phyloP scores from a whole-genome alignment of 345 rosid genomes.

The Abelmoschus esculentus region DNA sequence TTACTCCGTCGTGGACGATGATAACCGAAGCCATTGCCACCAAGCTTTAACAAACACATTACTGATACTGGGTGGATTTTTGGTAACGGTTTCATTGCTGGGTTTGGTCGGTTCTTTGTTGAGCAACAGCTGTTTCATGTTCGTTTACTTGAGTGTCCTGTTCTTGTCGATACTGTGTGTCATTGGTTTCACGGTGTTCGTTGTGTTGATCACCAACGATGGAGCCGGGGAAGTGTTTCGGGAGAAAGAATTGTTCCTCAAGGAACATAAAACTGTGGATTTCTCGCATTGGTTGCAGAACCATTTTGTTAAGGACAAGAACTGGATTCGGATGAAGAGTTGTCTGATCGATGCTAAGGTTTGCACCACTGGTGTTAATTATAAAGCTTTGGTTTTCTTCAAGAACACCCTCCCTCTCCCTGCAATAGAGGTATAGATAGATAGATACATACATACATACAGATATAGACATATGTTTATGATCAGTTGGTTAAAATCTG shows the following conservation, averaged over 20 bases:
- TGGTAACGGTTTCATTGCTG: not conserved
- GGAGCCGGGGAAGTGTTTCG: constrained; percentile 8
- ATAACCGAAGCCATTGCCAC: not conserved
- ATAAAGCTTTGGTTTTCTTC: not conserved
- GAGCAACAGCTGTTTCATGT: not conserved
- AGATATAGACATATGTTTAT: too few relatives aligned
- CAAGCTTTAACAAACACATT: not conserved
- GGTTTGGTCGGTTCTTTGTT: constrained; percentile 7
- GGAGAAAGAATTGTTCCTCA: not conserved
- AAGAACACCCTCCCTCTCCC: constrained; percentile 9
- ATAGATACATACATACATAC: too few relatives aligned
- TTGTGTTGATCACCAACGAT: constrained; percentile 9
- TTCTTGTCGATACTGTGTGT: not conserved
- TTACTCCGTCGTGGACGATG: not conserved
- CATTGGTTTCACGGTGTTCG: constrained; percentile 11
- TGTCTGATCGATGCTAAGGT: constrained; percentile 22
- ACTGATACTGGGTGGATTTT: constrained; percentile 2
- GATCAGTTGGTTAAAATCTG: too few relatives aligned
- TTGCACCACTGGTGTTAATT: constrained; percentile 9
- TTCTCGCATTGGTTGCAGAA: constrained; percentile 17
- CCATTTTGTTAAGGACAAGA: not conserved
- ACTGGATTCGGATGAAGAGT: constrained; percentile 23
- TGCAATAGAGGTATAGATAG: constrained; percentile 1
- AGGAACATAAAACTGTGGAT: constrained; percentile 6
- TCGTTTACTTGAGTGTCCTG: constrained; percentile 7